Evolutionary conservation across 768 basidiomycete genomes (phyloP), one percentile per base, ranked within the genome.

Genomic region (Grammothele lineata): DNA sequence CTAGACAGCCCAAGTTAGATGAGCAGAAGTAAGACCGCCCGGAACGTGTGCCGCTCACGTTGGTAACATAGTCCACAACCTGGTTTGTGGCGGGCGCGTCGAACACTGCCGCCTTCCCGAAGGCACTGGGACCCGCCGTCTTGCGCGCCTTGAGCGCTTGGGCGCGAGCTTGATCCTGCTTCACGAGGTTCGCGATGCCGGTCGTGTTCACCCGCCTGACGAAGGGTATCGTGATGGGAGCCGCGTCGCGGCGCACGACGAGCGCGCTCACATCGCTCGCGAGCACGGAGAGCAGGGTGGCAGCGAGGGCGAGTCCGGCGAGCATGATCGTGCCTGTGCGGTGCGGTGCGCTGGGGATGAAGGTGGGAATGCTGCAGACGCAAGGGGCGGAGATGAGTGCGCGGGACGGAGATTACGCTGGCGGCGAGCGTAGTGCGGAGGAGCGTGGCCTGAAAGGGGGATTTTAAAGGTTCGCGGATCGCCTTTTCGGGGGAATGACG

Each of bases 11-110:
- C 37, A 3, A 38, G 11, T 21, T 14, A 37, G n/a, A n/a, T 7
- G 14, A 37, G 23, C 26, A 14, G 15, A 26, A 14, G 18, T 6
- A 21, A 23, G 32, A 17, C n/a, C n/a, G 23, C 17, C 17, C 17
- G 5, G 17, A 30, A 4, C n/a, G 35, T 21, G 17, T 21, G 21
- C 18, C 2, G 53, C 61, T 27, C 25, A 62, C 61, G 2, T 40
- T 42, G 1, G 61, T 61, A 0, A 55, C 57, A 42, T 70, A 70
- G 17, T 36, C 9, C 0, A 63, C 53, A 2, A 6, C 41, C 4
- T 19, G n/a, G 34, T 68, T 68, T 5, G 58, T 47, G 9, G 60
- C 40, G 4, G 24, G 43, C 1, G 45, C 45, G 32, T 45, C 37
- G 48, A 55, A 37, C 9, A 51, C 33, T 2, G 51, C 36, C 4